Evolutionary conservation across 83 land plant species (phyloP), one percentile per base, ranked within the genome.

Genomic region (Diphasiastrum complanatum): DNA sequence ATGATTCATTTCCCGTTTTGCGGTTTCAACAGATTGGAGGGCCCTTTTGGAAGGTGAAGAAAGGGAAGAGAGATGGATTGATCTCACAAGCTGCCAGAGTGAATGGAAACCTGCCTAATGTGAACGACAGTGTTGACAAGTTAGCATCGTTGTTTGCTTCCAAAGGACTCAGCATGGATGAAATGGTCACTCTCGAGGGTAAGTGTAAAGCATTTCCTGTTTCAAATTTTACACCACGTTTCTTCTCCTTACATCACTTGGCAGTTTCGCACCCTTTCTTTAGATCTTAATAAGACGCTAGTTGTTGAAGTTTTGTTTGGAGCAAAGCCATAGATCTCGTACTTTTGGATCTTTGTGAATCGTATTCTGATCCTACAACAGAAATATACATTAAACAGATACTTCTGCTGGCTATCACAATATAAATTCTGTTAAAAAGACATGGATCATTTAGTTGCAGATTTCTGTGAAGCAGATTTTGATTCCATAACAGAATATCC

Each of bases 111-210:
- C 29, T 54, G 33, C 58, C 58, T 5, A 22, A 25, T 4, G 33
- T 33, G 5, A 11, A 54, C 25, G 16, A 26, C 10, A 23, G 33
- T 6, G 58, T 54, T 4, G 34, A 54, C 6, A 5, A 54, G n/a
- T 33, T 54, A 5, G 29, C 58, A 5, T 25, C n/a, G 34, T 6
- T 54, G 11, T 54, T 54, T 25, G 33, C 33, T 54, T 26, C 29
- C 33, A 54, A 54, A 28, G 58, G 58, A 8, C 33, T 54, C 34
- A 18, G 16, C 25, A 28, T 25, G 25, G 29, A 28, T 5, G 58
- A 54, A 5, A 54, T 54, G 58, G 58, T 54, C 36, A 25, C 58
- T 54, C 58, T 54, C 36, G 11, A 14, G 4, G 58, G 58, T 54
- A 28, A 54, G 33, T n/a, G n/a, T n/a, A n/a, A n/a, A 18, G 11